These are phyloP conservation scores for Sporobolomyces phaffii DNA, from an alignment of 768 basidiomycete genomes.

Conservation along the genomic window DNA sequence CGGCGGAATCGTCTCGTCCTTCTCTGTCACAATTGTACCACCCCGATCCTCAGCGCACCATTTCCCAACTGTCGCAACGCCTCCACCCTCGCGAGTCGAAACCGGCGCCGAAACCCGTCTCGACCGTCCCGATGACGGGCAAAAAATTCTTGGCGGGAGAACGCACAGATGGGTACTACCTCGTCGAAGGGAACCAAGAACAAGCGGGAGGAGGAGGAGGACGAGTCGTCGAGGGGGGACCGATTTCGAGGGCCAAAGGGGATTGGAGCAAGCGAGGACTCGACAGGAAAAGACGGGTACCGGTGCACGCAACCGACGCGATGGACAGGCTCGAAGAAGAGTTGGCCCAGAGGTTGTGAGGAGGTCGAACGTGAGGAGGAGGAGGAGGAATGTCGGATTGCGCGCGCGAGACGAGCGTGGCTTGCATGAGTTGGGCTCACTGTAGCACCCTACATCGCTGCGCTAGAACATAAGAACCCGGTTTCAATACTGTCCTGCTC, in stretches of 20 bases:
- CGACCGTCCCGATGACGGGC: conserved; percentile 25
- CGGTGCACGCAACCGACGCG: background rate
- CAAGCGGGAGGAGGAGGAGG: background rate
- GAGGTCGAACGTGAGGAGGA: too few species aligned
- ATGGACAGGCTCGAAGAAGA: conserved; percentile 4
- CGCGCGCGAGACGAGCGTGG: too few species aligned
- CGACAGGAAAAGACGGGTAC: background rate
- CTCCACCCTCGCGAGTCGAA: conserved; percentile 15
- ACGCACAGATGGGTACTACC: conserved; percentile 4
- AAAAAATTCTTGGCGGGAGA: conserved; percentile 19
- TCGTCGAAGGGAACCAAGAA: background rate
- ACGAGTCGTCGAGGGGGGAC: background rate
- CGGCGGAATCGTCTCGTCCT: too few species aligned
- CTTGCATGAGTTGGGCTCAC: too few species aligned
- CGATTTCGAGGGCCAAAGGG: background rate
- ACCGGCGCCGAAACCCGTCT: conserved; percentile 17
- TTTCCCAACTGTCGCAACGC: conserved; percentile 28
- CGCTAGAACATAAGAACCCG: too few species aligned
- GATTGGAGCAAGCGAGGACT: background rate
- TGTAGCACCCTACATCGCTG: too few species aligned
- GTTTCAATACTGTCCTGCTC: too few species aligned
- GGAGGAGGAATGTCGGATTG: background rate
- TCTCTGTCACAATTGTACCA: background rate
- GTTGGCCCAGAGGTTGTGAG: background rate
- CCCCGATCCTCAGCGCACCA: conserved; percentile 13